A percentile compares a stretch with the other conserved stretches of the same genome.
Evolutionary conservation across 169 alveolate genomes (phyloP).

Genomic region (Plasmodium inui): DNA sequence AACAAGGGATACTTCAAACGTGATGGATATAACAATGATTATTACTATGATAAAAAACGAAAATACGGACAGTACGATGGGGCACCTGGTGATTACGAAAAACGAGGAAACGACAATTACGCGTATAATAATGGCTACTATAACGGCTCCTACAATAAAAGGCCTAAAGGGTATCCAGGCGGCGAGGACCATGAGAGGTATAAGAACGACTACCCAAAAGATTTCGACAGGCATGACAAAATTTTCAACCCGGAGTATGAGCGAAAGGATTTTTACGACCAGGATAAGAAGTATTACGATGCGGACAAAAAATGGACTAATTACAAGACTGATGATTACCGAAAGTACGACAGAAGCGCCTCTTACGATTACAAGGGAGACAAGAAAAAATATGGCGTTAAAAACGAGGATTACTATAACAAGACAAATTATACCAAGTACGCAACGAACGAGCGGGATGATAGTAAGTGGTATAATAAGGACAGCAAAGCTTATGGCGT

Average conservation of each 20-base stretch:
- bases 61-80: conserved; percentile 4
- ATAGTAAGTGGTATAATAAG: conserved; percentile 19
- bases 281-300: conserved; percentile 5
- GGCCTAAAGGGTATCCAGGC: conserved; percentile 19
- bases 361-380: conserved; percentile 41
- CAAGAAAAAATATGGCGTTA: conserved; percentile 17
- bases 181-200: conserved; percentile 5
- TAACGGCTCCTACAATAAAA: conserved; percentile 12
- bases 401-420: background rate
- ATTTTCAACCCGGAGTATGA: conserved; percentile 24
- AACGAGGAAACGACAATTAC: background rate
- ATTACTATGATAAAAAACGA: conserved; percentile 41
- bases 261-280: conserved; percentile 1
- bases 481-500: background rate
- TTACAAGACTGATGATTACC: background rate
- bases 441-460: background rate
- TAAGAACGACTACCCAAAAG: background rate
- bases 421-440: conserved; percentile 8
- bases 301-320: background rate
- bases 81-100: background rate
- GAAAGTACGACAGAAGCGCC: background rate
- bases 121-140: background rate
- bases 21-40: conserved; percentile 10
- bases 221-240: conserved; percentile 35
- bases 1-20: background rate